Evolutionary conservation across 1,284 basidiomycete genomes (phyloP).

Genomic region (Fomitopsis schrenkii): DNA sequence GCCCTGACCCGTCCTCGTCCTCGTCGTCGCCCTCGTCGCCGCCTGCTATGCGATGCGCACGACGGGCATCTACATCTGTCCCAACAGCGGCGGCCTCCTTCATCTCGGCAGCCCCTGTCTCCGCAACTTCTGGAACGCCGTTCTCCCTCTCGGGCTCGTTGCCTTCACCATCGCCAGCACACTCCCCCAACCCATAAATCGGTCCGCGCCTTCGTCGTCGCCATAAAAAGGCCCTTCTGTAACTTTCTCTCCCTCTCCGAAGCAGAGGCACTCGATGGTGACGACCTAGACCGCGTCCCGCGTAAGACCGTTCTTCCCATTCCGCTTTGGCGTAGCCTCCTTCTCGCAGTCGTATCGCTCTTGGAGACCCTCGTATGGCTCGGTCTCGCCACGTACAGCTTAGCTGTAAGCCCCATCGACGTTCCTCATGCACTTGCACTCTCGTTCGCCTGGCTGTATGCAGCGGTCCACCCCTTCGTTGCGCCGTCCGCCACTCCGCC

Average conservation of each 20-base stretch:
- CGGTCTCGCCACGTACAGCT: slow-evolving; percentile 38
- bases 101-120: slow-evolving; percentile 51
- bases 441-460: slow-evolving; percentile 55
- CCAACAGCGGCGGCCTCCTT: slow-evolving; percentile 20
- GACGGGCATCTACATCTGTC: slow-evolving; percentile 4
- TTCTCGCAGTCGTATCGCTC: slow-evolving; percentile 47
- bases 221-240: slow-evolving; percentile 35
- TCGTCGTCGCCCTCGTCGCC: background rate
- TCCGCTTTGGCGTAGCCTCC: slow-evolving; percentile 53
- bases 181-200: slow-evolving; percentile 29
- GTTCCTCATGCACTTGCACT: slow-evolving; percentile 33
- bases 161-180: slow-evolving; percentile 37
- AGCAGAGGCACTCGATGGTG: slow-evolving; percentile 46
- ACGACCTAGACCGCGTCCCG: slow-evolving; percentile 18
- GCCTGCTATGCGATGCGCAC: background rate
- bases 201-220: slow-evolving; percentile 20
- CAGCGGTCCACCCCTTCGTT: slow-evolving; percentile 37
- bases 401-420: slow-evolving; percentile 25
- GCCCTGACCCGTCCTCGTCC: background rate
- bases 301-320: slow-evolving; percentile 17
- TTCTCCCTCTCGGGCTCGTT: slow-evolving; percentile 49
- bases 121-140: slow-evolving; percentile 51
- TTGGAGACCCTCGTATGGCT: slow-evolving; percentile 49
- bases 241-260: slow-evolving; percentile 52
- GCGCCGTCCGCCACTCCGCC: slow-evolving; percentile 43